Evolutionary conservation across 768 basidiomycete genomes (phyloP).

Genomic region (Serpula lacrymans): DNA sequence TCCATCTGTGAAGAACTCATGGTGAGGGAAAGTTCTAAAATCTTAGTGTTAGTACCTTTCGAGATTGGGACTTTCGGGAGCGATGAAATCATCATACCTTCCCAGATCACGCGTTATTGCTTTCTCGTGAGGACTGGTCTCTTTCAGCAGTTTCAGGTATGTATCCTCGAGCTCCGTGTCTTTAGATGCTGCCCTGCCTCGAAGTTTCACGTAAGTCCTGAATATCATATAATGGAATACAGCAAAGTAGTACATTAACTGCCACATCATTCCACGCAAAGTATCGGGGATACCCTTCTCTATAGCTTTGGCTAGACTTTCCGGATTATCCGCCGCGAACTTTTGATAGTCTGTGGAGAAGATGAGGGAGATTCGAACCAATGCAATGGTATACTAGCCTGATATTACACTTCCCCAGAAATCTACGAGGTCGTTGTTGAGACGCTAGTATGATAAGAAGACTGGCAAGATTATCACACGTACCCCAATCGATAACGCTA

Average conservation of each 20-base stretch:
- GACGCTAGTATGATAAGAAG: constrained; percentile 3
- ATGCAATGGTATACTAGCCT: constrained; percentile 39
- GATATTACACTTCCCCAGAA: constrained; percentile 97
- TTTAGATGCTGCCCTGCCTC: constrained; percentile 85
- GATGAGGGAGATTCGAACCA: constrained; percentile 1
- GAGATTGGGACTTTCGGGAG: constrained; percentile 1
- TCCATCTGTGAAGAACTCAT: constrained; percentile 92
- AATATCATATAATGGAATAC: background rate
- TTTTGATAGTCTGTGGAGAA: constrained; percentile 69
- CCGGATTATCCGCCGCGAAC: constrained; percentile 77
- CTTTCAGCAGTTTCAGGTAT: constrained; percentile 81
- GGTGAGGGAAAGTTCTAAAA: constrained; percentile 89
- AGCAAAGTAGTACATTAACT: constrained; percentile 66
- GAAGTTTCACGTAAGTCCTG: constrained; percentile 11
- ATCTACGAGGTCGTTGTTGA: constrained; percentile 40
- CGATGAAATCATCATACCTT: constrained; percentile 42
- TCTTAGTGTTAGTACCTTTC: constrained; percentile 10
- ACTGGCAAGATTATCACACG: constrained; percentile 16
- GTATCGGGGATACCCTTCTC: constrained; percentile 88
- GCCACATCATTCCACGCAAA: constrained; percentile 94
- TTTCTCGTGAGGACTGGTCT: constrained; percentile 87
- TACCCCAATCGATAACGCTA: constrained; percentile 80
- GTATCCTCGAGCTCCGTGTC: constrained; percentile 79
- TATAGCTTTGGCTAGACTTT: constrained; percentile 83
- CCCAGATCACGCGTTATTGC: constrained; percentile 91